Evolutionary conservation across 306 rosid species (phyloP).

Genomic region (Alnus rubra): DNA sequence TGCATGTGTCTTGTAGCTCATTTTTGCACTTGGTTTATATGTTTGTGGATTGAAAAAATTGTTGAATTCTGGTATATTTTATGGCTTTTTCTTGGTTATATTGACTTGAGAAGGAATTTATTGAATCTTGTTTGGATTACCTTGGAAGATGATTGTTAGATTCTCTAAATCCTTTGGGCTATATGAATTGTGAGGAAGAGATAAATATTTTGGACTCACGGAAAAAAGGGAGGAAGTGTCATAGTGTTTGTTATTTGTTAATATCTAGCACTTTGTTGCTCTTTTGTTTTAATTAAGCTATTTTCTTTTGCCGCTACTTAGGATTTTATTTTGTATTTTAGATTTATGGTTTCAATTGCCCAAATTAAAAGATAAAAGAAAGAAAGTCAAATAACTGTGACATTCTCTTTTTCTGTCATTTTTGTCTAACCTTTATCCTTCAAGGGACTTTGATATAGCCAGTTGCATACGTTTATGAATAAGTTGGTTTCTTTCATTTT

Average conservation of each 20-base stretch:
- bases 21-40: not conserved
- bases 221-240: not conserved
- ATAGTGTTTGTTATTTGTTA: too few species aligned
- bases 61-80: not conserved
- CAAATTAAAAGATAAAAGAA: not conserved
- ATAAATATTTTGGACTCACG: not conserved
- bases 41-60: not conserved
- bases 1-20: not conserved
- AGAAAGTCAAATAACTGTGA: not conserved
- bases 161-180: not conserved
- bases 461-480: not conserved
- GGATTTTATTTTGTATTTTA: not conserved
- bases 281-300: too few species aligned
- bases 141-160: not conserved
- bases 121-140: not conserved
- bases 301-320: too few species aligned
- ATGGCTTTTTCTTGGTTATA: not conserved
- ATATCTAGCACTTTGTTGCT: too few species aligned
- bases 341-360: not conserved
- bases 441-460: not conserved
- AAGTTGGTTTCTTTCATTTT: constrained; percentile 14
- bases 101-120: not conserved
- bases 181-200: not conserved
- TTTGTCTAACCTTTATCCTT: not conserved
- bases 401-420: not conserved